Conservation (phyloP, 2,329 filamentous ascomycete species). For the Nigrograna mackinnonii region DNA sequence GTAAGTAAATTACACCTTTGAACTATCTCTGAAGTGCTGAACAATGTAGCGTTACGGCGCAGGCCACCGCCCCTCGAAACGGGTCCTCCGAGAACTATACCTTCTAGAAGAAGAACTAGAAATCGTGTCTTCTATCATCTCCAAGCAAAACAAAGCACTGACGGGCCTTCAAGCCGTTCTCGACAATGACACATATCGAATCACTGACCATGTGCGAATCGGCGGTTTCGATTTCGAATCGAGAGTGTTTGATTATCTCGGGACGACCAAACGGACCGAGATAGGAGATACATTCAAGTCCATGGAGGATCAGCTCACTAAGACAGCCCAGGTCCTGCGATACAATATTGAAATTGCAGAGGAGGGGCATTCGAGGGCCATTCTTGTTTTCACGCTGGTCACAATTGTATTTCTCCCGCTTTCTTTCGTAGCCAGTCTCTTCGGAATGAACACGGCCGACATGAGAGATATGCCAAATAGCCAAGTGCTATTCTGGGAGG, state of each 20-base stretch:
- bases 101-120: constrained; percentile 10
- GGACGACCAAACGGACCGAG: not conserved
- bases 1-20: not conserved
- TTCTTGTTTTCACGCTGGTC: constrained; percentile 37
- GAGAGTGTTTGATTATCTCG: not conserved
- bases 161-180: not conserved
- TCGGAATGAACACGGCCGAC: constrained; percentile 7
- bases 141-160: not conserved
- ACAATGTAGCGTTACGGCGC: constrained; percentile 1
- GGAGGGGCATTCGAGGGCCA: constrained; percentile 10
- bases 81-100: constrained; percentile 6
- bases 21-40: not conserved
- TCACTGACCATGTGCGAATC: constrained; percentile 1
- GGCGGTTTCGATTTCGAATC: constrained; percentile 1
- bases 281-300: not conserved
- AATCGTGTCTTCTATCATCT: not conserved
- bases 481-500: constrained; percentile 3
- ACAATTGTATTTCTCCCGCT: constrained; percentile 36
- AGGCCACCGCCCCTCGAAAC: constrained; percentile 5
- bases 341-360: constrained; percentile 7
- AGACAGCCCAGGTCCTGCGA: constrained; percentile 7
- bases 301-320: not conserved
- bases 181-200: constrained; percentile 2
- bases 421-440: constrained; percentile 6
- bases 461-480: not conserved